Evolutionary conservation across 352 stramenopile genomes (phyloP).

Genomic region (Globisporangium perplexum): DNA sequence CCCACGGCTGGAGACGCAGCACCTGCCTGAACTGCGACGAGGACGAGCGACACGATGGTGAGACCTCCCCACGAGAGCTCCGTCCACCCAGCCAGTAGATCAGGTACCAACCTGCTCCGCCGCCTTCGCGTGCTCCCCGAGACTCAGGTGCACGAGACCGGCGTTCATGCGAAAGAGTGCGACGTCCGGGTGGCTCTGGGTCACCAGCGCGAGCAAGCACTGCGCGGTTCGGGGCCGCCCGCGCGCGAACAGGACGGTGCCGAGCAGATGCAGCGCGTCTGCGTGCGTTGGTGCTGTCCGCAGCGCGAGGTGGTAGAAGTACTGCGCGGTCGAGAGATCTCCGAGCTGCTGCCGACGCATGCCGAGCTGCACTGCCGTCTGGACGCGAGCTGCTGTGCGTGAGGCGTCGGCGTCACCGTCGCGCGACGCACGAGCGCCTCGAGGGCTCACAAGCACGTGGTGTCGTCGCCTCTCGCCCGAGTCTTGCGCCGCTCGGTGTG

Average conservation of each 20-base stretch:
- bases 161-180: conserved; percentile 23
- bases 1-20: conserved; percentile 16
- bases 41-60: background rate
- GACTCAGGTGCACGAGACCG: conserved; percentile 1
- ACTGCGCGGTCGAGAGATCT: conserved; percentile 16
- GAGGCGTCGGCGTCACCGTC: background rate
- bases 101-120: background rate
- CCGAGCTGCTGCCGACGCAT: conserved; percentile 25
- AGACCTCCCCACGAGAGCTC: too few species aligned
- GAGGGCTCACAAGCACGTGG: conserved; percentile 34
- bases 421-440: too few species aligned
- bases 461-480: conserved; percentile 7
- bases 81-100: too few species aligned
- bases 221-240: conserved; percentile 13
- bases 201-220: conserved; percentile 16
- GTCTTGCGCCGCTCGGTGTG: conserved; percentile 14
- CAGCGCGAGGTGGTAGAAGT: conserved; percentile 25
- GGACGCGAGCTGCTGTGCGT: conserved; percentile 11
- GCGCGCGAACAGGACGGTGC: conserved; percentile 21
- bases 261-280: conserved; percentile 50
- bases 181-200: conserved; percentile 15
- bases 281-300: conserved; percentile 2
- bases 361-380: conserved; percentile 14
- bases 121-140: background rate
- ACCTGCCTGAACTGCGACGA: conserved; percentile 4